These are phyloP conservation scores for Ustulina deusta DNA, from an alignment of 2,329 filamentous ascomycete species.

Conservation along the genomic window DNA sequence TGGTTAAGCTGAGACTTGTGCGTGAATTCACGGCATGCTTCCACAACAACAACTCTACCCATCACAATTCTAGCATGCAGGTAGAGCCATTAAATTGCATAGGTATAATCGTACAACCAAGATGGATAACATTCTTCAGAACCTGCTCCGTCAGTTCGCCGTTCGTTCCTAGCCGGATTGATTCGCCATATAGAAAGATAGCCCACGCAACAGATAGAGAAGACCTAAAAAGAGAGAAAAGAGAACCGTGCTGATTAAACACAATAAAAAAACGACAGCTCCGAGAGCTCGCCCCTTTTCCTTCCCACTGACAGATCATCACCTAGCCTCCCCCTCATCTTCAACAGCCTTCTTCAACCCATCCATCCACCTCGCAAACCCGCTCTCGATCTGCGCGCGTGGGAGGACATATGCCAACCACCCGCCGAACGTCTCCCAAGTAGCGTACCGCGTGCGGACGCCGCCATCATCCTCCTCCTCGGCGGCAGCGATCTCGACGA, in stretches of 20 bases:
- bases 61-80: not conserved
- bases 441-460: constrained; percentile 25
- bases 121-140: not conserved
- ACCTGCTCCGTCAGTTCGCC: not conserved
- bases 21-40: too few relatives aligned
- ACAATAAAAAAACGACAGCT: not conserved
- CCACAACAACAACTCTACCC: too few relatives aligned
- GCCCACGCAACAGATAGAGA: not conserved
- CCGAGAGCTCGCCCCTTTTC: not conserved
- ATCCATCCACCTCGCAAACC: constrained; percentile 35
- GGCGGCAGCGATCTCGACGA: constrained; percentile 8
- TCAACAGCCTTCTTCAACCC: constrained; percentile 35
- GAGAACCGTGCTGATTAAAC: too few relatives aligned
- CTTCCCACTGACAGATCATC: not conserved
- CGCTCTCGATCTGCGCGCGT: constrained; percentile 31
- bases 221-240: not conserved
- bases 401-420: constrained; percentile 32
- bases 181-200: not conserved
- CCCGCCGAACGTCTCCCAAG: constrained; percentile 39
- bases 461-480: constrained; percentile 13
- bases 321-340: not conserved
- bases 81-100: not conserved
- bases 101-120: not conserved
- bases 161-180: not conserved
- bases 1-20: too few relatives aligned